phyloP scores from a whole-genome alignment of 306 rosid genomes.

The Vachellia collinsii region DNA sequence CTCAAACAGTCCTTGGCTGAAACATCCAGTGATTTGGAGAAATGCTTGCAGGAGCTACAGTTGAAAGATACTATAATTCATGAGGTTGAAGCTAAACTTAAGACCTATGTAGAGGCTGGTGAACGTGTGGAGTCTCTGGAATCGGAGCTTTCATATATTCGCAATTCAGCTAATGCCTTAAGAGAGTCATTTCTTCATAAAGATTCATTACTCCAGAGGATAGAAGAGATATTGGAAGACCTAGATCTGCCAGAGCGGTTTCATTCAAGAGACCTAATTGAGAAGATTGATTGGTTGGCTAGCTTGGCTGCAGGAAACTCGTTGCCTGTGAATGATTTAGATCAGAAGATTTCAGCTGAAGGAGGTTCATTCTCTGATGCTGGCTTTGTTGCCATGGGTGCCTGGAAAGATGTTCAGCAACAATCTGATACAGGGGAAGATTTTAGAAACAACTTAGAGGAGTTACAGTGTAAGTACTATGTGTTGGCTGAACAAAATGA shows the following conservation, averaged over 20 bases:
- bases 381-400: conserved; percentile 69
- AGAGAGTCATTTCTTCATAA: conserved; percentile 98
- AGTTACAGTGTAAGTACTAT: conserved; percentile 77
- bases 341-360: conserved; percentile 69
- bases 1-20: conserved; percentile 82
- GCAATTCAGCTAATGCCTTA: conserved; percentile 92
- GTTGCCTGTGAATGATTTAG: conserved; percentile 68
- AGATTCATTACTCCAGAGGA: conserved; percentile 95
- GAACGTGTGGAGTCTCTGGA: conserved; percentile 96
- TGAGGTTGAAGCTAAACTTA: conserved; percentile 81
- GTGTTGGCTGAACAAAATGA: conserved; percentile 96
- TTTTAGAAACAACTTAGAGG: conserved; percentile 69
- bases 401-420: conserved; percentile 69
- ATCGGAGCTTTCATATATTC: conserved; percentile 96
- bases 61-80: conserved; percentile 71
- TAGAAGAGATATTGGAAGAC: conserved; percentile 96
- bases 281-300: conserved; percentile 96
- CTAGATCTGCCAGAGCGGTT: conserved; percentile 96
- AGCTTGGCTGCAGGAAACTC: conserved; percentile 66
- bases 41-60: conserved; percentile 80
- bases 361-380: conserved; percentile 82
- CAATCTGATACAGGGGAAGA: conserved; percentile 64
- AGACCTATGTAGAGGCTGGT: conserved; percentile 87
- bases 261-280: conserved; percentile 89
- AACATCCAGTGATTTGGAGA: conserved; percentile 80